Evolutionary conservation across 805 yeast genomes (phyloP).

Genomic region (Hemisphaericaspora nanyangensis): DNA sequence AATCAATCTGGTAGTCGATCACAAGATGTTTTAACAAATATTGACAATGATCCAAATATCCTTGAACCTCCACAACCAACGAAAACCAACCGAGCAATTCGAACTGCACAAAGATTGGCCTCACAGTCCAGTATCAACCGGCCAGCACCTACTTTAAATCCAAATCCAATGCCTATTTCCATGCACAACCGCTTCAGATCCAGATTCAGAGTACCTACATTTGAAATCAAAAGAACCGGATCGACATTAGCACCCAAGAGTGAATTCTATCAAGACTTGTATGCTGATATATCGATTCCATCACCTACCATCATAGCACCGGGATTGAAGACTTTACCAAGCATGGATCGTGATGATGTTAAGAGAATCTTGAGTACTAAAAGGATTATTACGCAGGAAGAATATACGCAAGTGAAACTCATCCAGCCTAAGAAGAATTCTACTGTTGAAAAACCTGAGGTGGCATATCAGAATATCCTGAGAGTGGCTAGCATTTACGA

Average conservation of each 20-base stretch:
- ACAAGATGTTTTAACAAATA: conserved; percentile 24
- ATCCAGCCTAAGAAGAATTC: conserved; percentile 24
- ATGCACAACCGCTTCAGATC: conserved; percentile 18
- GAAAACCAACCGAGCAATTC: not conserved
- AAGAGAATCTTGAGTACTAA: conserved; percentile 36
- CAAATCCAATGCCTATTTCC: not conserved
- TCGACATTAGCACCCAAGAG: conserved; percentile 35
- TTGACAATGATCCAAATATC: conserved; percentile 16
- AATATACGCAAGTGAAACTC: conserved; percentile 32
- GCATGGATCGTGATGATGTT: conserved; percentile 46
- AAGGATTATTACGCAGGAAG: conserved; percentile 37
- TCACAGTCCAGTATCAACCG: not conserved
- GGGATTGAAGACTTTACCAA: conserved; percentile 48
- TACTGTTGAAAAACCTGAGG: conserved; percentile 21
- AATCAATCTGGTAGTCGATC: conserved; percentile 13
- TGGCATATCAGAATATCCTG: conserved; percentile 24
- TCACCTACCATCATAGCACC: conserved; percentile 38
- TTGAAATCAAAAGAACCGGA: conserved; percentile 36
- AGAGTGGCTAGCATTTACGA: conserved; percentile 33
- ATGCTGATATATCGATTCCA: conserved; percentile 20
- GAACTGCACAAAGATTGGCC: conserved; percentile 5
- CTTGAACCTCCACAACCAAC: conserved; percentile 14
- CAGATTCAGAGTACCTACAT: conserved; percentile 38
- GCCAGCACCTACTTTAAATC: not conserved
- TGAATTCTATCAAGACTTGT: conserved; percentile 34